Evolutionary conservation across 768 basidiomycete genomes (phyloP).

Genomic region (Mycena galopus): DNA sequence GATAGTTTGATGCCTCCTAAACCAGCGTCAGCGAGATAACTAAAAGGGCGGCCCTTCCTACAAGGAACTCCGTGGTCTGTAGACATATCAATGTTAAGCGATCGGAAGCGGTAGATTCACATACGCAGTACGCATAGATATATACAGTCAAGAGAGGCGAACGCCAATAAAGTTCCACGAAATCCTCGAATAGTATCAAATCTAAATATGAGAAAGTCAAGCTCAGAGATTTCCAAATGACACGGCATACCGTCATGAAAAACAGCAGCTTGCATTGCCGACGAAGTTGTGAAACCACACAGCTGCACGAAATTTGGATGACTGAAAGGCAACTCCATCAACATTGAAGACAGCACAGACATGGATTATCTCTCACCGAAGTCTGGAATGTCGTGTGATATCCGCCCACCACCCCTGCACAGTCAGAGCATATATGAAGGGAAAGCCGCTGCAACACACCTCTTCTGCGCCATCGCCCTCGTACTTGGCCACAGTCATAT

Average conservation of each 20-base stretch:
- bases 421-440: background rate
- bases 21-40: background rate
- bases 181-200: background rate
- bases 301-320: background rate
- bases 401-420: background rate
- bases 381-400: background rate
- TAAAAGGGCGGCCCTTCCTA: background rate
- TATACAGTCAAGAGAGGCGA: background rate
- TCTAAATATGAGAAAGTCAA: background rate
- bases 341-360: background rate
- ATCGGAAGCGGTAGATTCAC: background rate
- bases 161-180: background rate
- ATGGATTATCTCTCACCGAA: background rate
- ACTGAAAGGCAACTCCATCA: background rate
- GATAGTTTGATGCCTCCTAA: background rate
- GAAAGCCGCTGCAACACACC: background rate
- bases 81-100: background rate
- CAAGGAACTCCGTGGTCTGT: background rate
- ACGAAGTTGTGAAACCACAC: background rate
- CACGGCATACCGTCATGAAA: background rate
- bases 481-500: background rate
- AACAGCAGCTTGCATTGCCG: background rate
- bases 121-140: background rate
- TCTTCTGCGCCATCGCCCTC: background rate
- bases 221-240: background rate